Evolutionary conservation across 495 filamentous ascomycete species (phyloP).

Genomic region (Amphirosellinia nigrospora): DNA sequence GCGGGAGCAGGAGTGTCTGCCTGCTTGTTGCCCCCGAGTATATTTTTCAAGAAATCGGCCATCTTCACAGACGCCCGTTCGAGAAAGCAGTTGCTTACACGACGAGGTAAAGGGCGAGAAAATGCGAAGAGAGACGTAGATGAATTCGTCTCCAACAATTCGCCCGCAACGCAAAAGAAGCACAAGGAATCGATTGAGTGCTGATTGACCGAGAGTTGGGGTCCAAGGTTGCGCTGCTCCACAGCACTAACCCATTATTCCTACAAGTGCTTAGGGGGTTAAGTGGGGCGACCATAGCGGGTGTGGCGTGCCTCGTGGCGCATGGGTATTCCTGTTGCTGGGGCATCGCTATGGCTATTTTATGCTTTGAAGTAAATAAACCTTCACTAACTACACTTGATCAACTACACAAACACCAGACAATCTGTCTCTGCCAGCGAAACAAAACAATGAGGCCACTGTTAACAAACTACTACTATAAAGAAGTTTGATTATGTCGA

Average conservation of each 20-base stretch:
- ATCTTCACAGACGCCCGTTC: constrained; percentile 49
- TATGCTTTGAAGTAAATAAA: constrained; percentile 19
- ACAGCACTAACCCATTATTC: not conserved
- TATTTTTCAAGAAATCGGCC: constrained; percentile 71
- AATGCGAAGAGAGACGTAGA: constrained; percentile 21
- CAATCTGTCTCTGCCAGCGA: not conserved
- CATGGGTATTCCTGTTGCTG: constrained; percentile 5
- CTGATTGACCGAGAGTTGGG: constrained; percentile 24
- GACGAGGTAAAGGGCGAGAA: constrained; percentile 25
- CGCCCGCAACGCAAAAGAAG: constrained; percentile 13
- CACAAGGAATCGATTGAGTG: constrained; percentile 5
- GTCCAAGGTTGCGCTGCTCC: constrained; percentile 24
- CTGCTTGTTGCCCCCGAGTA: constrained; percentile 69
- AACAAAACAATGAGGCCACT: not conserved
- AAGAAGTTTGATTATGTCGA: constrained; percentile 37
- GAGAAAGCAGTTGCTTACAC: constrained; percentile 26
- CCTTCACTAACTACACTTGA: not conserved
- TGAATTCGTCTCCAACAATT: constrained; percentile 23
- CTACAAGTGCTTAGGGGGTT: not conserved
- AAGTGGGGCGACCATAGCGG: not conserved
- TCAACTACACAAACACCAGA: no score
- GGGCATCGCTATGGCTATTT: not conserved
- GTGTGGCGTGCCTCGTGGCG: constrained; percentile 15
- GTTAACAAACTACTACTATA: not conserved
- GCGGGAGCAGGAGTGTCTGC: constrained; percentile 53